phyloP scores from a whole-genome alignment of 306 rosid species.

The Hylodesmum podocarpum region DNA sequence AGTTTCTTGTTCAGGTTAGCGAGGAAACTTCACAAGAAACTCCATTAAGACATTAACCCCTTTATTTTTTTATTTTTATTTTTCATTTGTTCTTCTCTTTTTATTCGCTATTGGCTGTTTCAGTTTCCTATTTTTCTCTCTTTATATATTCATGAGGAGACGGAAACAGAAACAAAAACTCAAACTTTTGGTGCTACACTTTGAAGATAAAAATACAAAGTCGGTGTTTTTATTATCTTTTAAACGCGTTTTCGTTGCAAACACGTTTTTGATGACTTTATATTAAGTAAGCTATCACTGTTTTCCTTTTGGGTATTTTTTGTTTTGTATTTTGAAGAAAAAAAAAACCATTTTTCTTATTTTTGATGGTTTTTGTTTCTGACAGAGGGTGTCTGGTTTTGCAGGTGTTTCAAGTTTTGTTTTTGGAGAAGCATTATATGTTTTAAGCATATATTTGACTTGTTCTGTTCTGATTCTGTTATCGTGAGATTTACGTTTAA shows the following conservation, averaged over 20 bases:
- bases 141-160: neutral
- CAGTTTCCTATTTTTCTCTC: neutral
- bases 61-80: neutral
- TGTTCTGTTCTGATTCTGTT: constrained; percentile 34
- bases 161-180: neutral
- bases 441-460: neutral
- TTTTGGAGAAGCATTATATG: neutral
- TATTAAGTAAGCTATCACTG: neutral
- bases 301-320: neutral
- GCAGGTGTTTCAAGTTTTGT: constrained; percentile 29
- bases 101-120: neutral
- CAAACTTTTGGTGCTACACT: neutral
- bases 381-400: constrained; percentile 8
- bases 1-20: constrained; percentile 31
- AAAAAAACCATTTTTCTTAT: neutral
- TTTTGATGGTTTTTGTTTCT: neutral
- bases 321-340: neutral
- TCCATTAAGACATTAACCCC: neutral
- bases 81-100: neutral
- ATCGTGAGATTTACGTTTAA: constrained; percentile 47
- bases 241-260: constrained; percentile 16
- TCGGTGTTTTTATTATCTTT: constrained; percentile 18
- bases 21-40: neutral
- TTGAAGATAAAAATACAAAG: constrained; percentile 1
- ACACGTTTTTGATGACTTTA: neutral